Conservation (phyloP, 2,329 filamentous ascomycete genomes). For the Myriosclerotinia scirpicola region DNA sequence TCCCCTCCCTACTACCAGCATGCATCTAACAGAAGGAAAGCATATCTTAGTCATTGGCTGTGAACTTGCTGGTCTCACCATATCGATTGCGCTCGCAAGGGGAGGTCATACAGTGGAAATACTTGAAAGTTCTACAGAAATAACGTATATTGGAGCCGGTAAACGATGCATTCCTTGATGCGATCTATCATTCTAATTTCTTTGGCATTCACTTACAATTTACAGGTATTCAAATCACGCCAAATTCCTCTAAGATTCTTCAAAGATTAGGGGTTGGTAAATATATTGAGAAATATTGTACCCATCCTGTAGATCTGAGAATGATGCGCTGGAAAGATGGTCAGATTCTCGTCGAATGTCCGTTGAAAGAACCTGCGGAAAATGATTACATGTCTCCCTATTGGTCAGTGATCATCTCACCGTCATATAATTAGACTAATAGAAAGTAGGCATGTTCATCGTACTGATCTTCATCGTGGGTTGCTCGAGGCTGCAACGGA, state of each 20-base stretch:
- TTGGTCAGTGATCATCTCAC: neutral
- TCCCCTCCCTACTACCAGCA: neutral
- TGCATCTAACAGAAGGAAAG: constrained; percentile 16
- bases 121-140: neutral
- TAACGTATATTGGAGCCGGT: constrained; percentile 7
- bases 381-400: constrained; percentile 22
- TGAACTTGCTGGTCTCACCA: constrained; percentile 30
- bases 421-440: neutral
- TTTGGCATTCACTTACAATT: neutral
- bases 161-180: neutral
- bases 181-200: neutral
- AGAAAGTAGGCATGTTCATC: constrained; percentile 6
- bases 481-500: neutral
- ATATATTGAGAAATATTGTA: constrained; percentile 30
- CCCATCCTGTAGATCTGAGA: constrained; percentile 27
- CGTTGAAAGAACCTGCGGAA: constrained; percentile 28
- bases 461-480: constrained; percentile 5
- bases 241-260: neutral
- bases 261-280: neutral
- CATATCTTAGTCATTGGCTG: constrained; percentile 31
- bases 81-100: constrained; percentile 28
- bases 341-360: constrained; percentile 27
- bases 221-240: constrained; percentile 6
- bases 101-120: constrained; percentile 25
- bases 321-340: constrained; percentile 32